A percentile compares a stretch with the other conserved stretches of the same genome.
phyloP scores from a whole-genome alignment of 495 filamentous ascomycete genomes.

The Penicillium pancosmium region DNA sequence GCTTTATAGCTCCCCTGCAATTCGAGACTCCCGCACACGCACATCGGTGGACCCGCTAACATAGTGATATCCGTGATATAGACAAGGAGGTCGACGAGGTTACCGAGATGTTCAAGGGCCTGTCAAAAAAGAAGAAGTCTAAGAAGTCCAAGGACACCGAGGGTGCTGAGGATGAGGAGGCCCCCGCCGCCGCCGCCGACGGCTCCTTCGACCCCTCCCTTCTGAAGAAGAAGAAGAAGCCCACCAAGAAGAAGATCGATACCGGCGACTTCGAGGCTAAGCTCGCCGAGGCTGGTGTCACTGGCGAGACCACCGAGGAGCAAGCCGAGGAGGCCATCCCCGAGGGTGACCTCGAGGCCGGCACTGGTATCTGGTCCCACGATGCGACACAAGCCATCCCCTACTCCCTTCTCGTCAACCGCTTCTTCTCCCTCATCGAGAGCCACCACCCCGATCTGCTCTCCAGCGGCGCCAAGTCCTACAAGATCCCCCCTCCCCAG shows the following conservation, averaged over 20 bases:
- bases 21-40: slow-evolving; percentile 2
- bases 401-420: slow-evolving; percentile 80
- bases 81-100: slow-evolving; percentile 73
- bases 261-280: slow-evolving; percentile 80
- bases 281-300: slow-evolving; percentile 73
- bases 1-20: slow-evolving; percentile 5
- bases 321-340: slow-evolving; percentile 50
- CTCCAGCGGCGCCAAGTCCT: slow-evolving; percentile 82
- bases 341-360: slow-evolving; percentile 81
- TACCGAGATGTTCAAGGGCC: slow-evolving; percentile 74
- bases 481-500: slow-evolving; percentile 99
- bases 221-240: slow-evolving; percentile 96
- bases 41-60: slow-evolving; percentile 15
- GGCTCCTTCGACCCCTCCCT: slow-evolving; percentile 72
- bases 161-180: slow-evolving; percentile 56
- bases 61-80: slow-evolving; percentile 19
- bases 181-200: slow-evolving; percentile 63
- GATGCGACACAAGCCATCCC: slow-evolving; percentile 72
- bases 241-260: slow-evolving; percentile 57
- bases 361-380: slow-evolving; percentile 93
- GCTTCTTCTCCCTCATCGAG: slow-evolving; percentile 91
- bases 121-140: slow-evolving; percentile 85
- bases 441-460: slow-evolving; percentile 94
- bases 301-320: slow-evolving; percentile 51
- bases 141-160: slow-evolving; percentile 66